Evolutionary conservation across 495 filamentous ascomycete genomes (phyloP).

Genomic region (Rhypophila decipiens): DNA sequence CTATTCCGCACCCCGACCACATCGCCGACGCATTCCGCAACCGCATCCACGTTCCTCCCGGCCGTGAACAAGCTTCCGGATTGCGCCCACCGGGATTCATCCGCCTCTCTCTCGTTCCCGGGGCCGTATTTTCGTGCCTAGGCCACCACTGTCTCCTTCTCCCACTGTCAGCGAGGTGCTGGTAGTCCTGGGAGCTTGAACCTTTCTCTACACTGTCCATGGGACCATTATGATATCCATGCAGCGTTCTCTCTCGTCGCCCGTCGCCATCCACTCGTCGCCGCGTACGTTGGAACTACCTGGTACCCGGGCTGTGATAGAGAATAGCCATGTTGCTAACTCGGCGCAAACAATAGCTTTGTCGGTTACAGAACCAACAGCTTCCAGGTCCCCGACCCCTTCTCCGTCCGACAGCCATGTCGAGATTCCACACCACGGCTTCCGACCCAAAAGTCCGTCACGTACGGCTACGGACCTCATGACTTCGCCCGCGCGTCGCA

Average conservation of each 20-base stretch:
- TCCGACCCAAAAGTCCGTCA: slow-evolving; percentile 38
- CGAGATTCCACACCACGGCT: slow-evolving; percentile 32
- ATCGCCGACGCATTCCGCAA: neutral
- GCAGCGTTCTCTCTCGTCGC: slow-evolving; percentile 48
- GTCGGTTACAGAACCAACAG: slow-evolving; percentile 24
- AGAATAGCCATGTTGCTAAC: too few species aligned
- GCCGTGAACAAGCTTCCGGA: neutral
- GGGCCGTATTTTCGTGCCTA: too few species aligned
- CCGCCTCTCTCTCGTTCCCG: too few species aligned
- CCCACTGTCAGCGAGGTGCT: slow-evolving; percentile 11
- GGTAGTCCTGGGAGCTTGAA: slow-evolving; percentile 23
- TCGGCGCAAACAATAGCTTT: too few species aligned
- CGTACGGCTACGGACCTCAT: slow-evolving; percentile 29
- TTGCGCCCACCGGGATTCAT: too few species aligned
- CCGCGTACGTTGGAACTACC: slow-evolving; percentile 38
- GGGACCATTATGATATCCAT: slow-evolving; percentile 50
- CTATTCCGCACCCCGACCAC: neutral
- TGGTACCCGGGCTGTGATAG: too few species aligned
- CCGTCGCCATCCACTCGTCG: slow-evolving; percentile 45
- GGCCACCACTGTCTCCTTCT: slow-evolving; percentile 7
- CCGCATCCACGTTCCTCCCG: neutral
- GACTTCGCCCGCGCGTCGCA: slow-evolving; percentile 22
- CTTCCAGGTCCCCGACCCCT: slow-evolving; percentile 37
- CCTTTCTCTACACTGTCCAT: slow-evolving; percentile 24
- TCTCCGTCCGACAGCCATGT: slow-evolving; percentile 37